Evolutionary conservation across 164 flowering plant species (phyloP).

Genomic region (Kalanchoe fedtschenkoi): DNA sequence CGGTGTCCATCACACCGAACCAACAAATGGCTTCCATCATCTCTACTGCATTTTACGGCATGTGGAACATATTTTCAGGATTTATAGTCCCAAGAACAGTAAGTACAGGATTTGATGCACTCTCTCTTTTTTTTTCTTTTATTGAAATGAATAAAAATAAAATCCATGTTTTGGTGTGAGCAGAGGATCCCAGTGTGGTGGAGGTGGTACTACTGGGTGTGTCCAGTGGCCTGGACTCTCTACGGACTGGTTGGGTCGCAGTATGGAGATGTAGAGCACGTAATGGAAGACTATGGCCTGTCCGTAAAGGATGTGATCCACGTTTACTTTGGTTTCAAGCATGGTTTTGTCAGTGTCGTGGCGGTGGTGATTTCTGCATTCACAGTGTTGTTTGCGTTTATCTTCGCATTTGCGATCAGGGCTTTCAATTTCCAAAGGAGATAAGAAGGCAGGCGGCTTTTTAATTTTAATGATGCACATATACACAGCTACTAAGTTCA

Average conservation of each 20-base stretch:
- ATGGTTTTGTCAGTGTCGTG: slow-evolving; percentile 34
- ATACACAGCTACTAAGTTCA: too few species aligned
- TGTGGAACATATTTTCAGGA: slow-evolving; percentile 24
- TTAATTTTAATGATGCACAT: too few species aligned
- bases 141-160: too few species aligned
- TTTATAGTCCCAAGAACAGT: slow-evolving; percentile 19
- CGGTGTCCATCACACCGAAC: slow-evolving; percentile 44
- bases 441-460: too few species aligned
- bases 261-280: slow-evolving; percentile 13
- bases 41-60: slow-evolving; percentile 21
- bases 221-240: slow-evolving; percentile 25
- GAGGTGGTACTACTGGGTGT: slow-evolving; percentile 27
- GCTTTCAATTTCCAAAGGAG: slow-evolving; percentile 48
- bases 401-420: slow-evolving; percentile 42
- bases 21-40: slow-evolving; percentile 18
- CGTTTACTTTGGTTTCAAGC: slow-evolving; percentile 24
- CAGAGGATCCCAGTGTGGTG: slow-evolving; percentile 34
- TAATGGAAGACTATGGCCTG: slow-evolving; percentile 1
- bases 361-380: slow-evolving; percentile 29
- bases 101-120: slow-evolving; percentile 21
- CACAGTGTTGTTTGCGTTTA: slow-evolving; percentile 30
- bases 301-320: slow-evolving; percentile 19
- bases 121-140: background rate
- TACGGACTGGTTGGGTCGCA: slow-evolving; percentile 20
- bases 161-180: background rate